A percentile compares a stretch with the other conserved stretches of the same genome.
Evolutionary conservation across 345 rosid genomes (phyloP).

Genomic region (Populus nigra): DNA sequence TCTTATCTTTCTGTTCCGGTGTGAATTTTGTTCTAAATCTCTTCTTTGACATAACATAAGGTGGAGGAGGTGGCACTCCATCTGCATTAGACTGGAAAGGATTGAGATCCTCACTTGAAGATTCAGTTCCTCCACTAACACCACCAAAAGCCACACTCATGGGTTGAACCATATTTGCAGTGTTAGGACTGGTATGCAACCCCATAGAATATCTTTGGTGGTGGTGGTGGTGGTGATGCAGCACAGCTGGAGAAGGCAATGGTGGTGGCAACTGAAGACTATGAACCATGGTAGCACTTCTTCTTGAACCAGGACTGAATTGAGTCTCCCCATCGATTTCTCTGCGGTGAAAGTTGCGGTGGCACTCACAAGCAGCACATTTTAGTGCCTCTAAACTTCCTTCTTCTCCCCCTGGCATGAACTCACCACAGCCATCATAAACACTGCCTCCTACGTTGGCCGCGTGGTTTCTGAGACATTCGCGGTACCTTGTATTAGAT

Average conservation of each 20-base stretch:
- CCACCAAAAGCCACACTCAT: conserved; percentile 68
- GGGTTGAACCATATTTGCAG: conserved; percentile 54
- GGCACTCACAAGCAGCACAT: conserved; percentile 95
- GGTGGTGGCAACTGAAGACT: conserved; percentile 59
- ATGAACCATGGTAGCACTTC: conserved; percentile 36
- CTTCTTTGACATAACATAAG: conserved; percentile 56
- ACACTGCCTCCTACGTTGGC: conserved; percentile 82
- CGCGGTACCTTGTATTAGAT: conserved; percentile 52
- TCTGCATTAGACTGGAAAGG: conserved; percentile 45
- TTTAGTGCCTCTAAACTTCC: conserved; percentile 74
- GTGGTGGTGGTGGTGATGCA: conserved; percentile 32
- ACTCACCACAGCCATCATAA: conserved; percentile 92
- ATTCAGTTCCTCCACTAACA: conserved; percentile 56
- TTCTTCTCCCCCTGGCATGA: conserved; percentile 94
- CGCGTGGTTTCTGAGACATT: conserved; percentile 89
- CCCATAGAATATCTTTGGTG: conserved; percentile 35
- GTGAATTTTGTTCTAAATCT: conserved; percentile 65
- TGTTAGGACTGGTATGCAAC: conserved; percentile 42
- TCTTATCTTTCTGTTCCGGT: conserved; percentile 67
- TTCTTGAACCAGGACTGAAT: conserved; percentile 22
- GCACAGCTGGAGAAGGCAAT: conserved; percentile 38
- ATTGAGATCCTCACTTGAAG: conserved; percentile 76
- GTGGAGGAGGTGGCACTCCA: conserved; percentile 38
- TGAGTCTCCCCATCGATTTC: conserved; percentile 57
- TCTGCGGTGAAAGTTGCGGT: conserved; percentile 91